These are phyloP conservation scores for Arthroderma sp. DNA, from an alignment of 2,329 filamentous ascomycete species.

Conservation along the genomic window DNA sequence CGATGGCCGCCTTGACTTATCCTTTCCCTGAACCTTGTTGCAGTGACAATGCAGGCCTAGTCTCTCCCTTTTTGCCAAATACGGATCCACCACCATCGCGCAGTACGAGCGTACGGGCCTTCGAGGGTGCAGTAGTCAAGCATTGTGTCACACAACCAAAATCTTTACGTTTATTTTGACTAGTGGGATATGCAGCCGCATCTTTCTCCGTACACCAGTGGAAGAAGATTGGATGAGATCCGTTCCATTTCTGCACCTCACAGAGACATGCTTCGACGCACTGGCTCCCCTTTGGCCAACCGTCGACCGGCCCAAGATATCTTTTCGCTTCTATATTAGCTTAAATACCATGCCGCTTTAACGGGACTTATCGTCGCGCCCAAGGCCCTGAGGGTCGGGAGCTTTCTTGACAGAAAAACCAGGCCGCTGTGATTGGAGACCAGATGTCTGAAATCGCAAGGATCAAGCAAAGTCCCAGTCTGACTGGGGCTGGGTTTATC, in stretches of 20 bases:
- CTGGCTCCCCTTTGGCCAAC: slow-evolving; percentile 2
- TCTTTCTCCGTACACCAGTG: slow-evolving; percentile 10
- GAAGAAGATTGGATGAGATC: slow-evolving; percentile 9
- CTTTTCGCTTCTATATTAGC: not conserved
- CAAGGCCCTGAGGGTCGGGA: too few relatives aligned
- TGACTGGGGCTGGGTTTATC: slow-evolving; percentile 3
- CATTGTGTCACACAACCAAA: slow-evolving; percentile 5
- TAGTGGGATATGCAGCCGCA: slow-evolving; percentile 13
- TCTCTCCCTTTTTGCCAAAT: not conserved
- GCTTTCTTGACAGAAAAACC: too few relatives aligned
- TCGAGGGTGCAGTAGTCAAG: too few relatives aligned
- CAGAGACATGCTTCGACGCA: not conserved
- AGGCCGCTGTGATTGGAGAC: slow-evolving; percentile 1
- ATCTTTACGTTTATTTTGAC: slow-evolving; percentile 2
- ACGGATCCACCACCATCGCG: slow-evolving; percentile 2
- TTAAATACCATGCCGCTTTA: not conserved
- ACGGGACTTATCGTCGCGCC: not conserved
- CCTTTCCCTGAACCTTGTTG: slow-evolving; percentile 3
- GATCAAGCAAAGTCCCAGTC: not conserved
- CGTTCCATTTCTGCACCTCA: not conserved
- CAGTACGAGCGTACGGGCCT: slow-evolving; percentile 2
- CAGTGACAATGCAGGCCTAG: not conserved
- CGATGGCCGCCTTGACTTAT: not conserved
- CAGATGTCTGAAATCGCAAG: not conserved
- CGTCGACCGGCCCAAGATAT: not conserved